Evolutionary conservation across 148 eudicot genomes (phyloP).

Genomic region (Silene conica): DNA sequence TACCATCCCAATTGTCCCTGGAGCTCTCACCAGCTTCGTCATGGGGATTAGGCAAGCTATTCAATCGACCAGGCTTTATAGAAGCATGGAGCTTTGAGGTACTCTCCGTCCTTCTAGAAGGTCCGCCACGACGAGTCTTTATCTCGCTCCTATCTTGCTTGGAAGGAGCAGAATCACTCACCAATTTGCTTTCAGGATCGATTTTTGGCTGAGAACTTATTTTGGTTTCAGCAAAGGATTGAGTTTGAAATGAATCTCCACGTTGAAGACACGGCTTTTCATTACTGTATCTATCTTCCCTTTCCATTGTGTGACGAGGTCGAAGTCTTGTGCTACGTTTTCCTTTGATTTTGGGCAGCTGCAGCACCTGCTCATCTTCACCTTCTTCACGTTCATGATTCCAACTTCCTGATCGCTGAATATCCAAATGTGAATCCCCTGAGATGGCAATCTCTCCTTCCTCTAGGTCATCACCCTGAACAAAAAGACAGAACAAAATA

Average conservation of each 20-base stretch:
- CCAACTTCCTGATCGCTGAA: conserved; percentile 96
- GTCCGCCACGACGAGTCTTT: conserved; percentile 45
- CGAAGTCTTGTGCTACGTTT: conserved; percentile 84
- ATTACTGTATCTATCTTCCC: conserved; percentile 47
- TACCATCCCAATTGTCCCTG: conserved; percentile 55
- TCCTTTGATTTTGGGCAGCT: conserved; percentile 87
- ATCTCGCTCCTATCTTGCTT: conserved; percentile 50
- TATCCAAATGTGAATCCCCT: conserved; percentile 82
- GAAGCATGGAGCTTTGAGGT: conserved; percentile 52
- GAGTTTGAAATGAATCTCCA: conserved; percentile 59
- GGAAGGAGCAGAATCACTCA: conserved; percentile 35
- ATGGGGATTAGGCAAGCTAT: conserved; percentile 33
- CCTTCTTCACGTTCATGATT: conserved; percentile 90
- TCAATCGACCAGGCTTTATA: conserved; percentile 44
- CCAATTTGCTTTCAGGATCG: conserved; percentile 46
- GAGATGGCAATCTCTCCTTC: conserved; percentile 89
- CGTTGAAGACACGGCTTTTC: conserved; percentile 54
- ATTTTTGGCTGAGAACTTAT: conserved; percentile 38
- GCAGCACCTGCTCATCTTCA: conserved; percentile 89
- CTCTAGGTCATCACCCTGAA: conserved; percentile 77
- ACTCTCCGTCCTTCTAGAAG: conserved; percentile 51
- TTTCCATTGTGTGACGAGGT: conserved; percentile 49
- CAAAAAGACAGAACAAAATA: not conserved
- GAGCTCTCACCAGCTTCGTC: conserved; percentile 51
- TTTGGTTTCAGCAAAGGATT: conserved; percentile 48